Conservation (phyloP, 176 grass and related monocot genomes). For the Lolium rigidum region DNA sequence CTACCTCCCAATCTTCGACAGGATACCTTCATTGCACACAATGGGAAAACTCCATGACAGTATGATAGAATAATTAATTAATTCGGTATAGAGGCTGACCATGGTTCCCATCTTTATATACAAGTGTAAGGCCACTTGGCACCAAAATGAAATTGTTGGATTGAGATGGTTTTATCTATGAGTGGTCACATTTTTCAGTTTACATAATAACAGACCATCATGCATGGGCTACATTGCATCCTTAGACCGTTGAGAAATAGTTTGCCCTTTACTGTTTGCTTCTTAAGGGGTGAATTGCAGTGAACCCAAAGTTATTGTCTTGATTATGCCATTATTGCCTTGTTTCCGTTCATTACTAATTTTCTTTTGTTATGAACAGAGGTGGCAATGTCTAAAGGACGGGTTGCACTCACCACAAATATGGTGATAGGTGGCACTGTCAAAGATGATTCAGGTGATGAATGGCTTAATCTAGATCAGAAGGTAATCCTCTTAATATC, state of each 20-base stretch:
- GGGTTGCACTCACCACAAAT: conserved; percentile 94
- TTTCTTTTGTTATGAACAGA: conserved; percentile 58
- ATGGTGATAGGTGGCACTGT: conserved; percentile 94
- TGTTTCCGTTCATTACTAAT: conserved; percentile 1
- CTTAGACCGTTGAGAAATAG: neutral
- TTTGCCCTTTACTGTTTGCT: neutral
- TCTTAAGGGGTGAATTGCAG: conserved; percentile 5
- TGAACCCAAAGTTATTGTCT: neutral
- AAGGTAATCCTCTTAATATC: conserved; percentile 57
- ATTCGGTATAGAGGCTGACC: neutral
- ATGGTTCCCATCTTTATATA: neutral
- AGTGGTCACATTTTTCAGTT: neutral
- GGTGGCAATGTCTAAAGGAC: conserved; percentile 86
- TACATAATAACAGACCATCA: neutral
- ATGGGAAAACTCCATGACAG: neutral
- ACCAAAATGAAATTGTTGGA: neutral
- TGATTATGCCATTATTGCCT: conserved; percentile 8
- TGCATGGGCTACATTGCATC: neutral
- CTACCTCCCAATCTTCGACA: neutral
- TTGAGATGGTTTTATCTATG: conserved; percentile 4
- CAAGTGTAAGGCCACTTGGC: neutral
- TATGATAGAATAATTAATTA: neutral
- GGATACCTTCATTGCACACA: neutral
- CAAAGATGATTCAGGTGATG: conserved; percentile 75
- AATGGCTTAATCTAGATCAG: conserved; percentile 95